Base-by-base conservation (phyloP, 495 filamentous ascomycete species). In the Annulohypoxylon moriforme region DNA sequence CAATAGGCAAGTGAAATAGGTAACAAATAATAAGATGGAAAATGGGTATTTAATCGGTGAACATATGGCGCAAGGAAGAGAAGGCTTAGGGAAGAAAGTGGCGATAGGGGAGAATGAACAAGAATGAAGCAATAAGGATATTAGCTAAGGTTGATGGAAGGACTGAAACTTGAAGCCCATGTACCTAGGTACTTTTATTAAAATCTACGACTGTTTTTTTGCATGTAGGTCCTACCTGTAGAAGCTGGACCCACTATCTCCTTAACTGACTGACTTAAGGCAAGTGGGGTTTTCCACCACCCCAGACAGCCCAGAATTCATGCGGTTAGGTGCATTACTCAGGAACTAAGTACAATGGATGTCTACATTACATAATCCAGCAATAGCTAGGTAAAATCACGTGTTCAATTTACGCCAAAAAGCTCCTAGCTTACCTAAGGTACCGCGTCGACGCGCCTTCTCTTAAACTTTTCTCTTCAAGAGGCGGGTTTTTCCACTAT, bases 361-460 rank as follows among this genome's bases (percentile, higher is more conserved):
- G n/a, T 29, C 6, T 29, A 6, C 2, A 29, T 29, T 29, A 29
- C 27, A 29, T 29, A 27, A 31, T 9, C 34, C 14, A 38, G 31
- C 34, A 29, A 29, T 47, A 47, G 24, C 8, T 55, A 59, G 40
- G 9, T 55, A 24, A 34, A 61, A 58, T 69, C 67, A 69, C 67
- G 67, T 64, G 61, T 18, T 27, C 44, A 33, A 64, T 63, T 69
- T 69, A 61, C 57, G 64, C 57, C 65, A 68, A 68, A 60, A 67
- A 60, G 47, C 24, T 52, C 44, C 9, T 61, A 69, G 57, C 34
- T 64, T 61, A 62, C 25, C n/a, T 68, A 50, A 25, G 34, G 29
- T 60, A 68, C 44, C 68, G 72, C 71, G 69, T 63, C 16, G 60
- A 76, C 64, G 71, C 71, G 74, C 40, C 42, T 57, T 49, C 47